These are phyloP conservation scores for Blastobotrys proliferans DNA, from an alignment of 1,139 yeast genomes.

Conservation along the genomic window DNA sequence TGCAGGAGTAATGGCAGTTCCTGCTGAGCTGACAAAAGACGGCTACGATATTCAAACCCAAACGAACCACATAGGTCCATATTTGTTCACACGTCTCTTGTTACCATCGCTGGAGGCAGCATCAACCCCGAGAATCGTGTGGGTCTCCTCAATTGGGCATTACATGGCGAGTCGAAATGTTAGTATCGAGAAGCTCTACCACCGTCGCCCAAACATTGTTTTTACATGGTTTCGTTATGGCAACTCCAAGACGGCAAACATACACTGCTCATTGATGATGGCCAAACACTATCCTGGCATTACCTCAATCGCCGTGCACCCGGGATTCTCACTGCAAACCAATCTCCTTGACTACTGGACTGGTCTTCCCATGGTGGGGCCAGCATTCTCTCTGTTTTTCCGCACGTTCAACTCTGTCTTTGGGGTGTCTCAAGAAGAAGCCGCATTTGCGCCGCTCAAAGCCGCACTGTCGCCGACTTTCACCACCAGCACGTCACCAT, in stretches of 20 bases:
- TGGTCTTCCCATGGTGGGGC: conserved; percentile 69
- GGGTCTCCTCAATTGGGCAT: conserved; percentile 70
- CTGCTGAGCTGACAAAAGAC: conserved; percentile 59
- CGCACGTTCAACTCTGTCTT: conserved; percentile 62
- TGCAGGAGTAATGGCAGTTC: conserved; percentile 81
- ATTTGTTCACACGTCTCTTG: conserved; percentile 60
- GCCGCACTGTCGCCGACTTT: conserved; percentile 58
- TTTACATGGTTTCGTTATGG: conserved; percentile 82
- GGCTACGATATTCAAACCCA: conserved; percentile 78
- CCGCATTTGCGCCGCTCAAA: conserved; percentile 60
- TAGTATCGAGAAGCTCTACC: conserved; percentile 48
- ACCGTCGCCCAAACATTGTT: conserved; percentile 57
- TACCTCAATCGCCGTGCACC: conserved; percentile 67
- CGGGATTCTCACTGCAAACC: conserved; percentile 82
- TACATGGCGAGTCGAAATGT: conserved; percentile 50
- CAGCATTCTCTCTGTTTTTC: conserved; percentile 51
- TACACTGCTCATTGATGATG: conserved; percentile 65
- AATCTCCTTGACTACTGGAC: conserved; percentile 73
- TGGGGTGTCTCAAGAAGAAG: conserved; percentile 72
- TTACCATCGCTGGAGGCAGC: conserved; percentile 44
- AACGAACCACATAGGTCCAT: conserved; percentile 75
- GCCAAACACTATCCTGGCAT: conserved; percentile 65
- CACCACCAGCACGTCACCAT: conserved; percentile 56
- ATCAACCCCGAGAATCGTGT: conserved; percentile 57
- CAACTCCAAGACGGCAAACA: conserved; percentile 73